Evolutionary conservation across 2,329 filamentous ascomycete genomes (phyloP), one percentile per base, ranked within the genome.

Genomic region (Colletotrichum filicis): DNA sequence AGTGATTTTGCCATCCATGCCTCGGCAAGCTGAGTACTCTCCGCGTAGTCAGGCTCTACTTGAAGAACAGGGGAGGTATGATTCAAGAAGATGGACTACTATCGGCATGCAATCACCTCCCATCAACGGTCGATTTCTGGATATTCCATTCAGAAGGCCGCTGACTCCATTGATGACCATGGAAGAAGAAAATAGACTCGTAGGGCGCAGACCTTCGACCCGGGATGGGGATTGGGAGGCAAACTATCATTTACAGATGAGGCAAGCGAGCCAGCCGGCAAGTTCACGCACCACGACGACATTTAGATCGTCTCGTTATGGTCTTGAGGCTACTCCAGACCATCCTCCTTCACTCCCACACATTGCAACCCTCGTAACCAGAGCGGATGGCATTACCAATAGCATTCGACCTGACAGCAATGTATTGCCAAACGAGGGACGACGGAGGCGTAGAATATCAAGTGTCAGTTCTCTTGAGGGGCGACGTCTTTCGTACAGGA

Each of bases 161-260:
- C 60, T 9, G 3, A 70, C 70, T 5, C 70, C 66, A 4, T 24
- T 73, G 5, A 65, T 73, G 70, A 66, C 70, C 19, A 73, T 65
- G 66, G 66, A 73, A 30, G 70, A 73, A 19, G 70, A 73, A 24
- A 49, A 57, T 7, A 65, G 56, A 19, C 56, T 70, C 8, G 52
- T 70, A n/a, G 49, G 60, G 3, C 16, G 60, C 2, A 65, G 60
- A 12, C 60, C 66, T 6, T 61, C 60, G 2, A 61, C 49, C 2
- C 28, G 55, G 52, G 60, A 70, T 28, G 56, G 49, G 4, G 28
- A 66, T 5, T 61, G 60, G 60, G 24, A 61, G n/a, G 26, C 66
- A 19, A 28, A 22, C 12, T 65, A 61, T n/a, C 60, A 57, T 32
- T 11, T 52, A 4, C 55, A 49, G 28, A 57, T 52, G 56, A 26